phyloP scores from a whole-genome alignment of 768 basidiomycete species.

The Hortiboletus campestris region DNA sequence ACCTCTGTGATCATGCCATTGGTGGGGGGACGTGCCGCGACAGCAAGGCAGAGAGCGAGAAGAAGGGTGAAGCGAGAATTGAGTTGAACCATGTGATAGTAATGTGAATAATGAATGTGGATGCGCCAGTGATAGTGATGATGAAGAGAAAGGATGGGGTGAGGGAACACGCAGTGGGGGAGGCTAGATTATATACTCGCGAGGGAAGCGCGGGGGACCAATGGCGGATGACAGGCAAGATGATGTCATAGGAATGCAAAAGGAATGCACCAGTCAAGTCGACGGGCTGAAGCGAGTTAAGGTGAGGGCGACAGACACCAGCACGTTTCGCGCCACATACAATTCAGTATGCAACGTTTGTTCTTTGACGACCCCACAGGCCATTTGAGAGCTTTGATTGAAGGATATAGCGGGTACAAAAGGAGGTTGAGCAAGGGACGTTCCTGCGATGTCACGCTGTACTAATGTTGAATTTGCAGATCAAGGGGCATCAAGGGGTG shows the following conservation, averaged over 20 bases:
- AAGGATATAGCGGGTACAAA: too few relatives aligned
- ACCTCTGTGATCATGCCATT: constrained; percentile 11
- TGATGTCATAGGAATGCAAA: constrained; percentile 16
- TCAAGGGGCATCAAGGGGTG: too few relatives aligned
- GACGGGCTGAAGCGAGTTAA: background rate
- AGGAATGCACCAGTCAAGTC: constrained; percentile 1
- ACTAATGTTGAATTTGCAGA: too few relatives aligned
- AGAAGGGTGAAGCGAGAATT: constrained; percentile 28
- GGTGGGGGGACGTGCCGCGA: constrained; percentile 13
- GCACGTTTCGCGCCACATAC: background rate
- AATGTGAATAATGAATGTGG: constrained; percentile 30
- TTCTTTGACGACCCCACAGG: too few relatives aligned
- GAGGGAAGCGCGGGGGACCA: constrained; percentile 1
- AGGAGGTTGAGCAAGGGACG: too few relatives aligned
- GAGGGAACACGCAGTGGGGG: background rate
- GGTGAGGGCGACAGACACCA: background rate
- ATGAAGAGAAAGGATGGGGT: constrained; percentile 3
- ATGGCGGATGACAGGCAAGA: constrained; percentile 13
- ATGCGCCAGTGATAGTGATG: constrained; percentile 13
- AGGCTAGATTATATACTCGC: constrained; percentile 22
- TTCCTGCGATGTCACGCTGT: too few relatives aligned
- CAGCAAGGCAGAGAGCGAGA: constrained; percentile 28
- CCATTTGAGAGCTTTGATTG: too few relatives aligned
- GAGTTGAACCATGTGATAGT: constrained; percentile 32
- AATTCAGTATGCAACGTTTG: too few relatives aligned